Evolutionary conservation across 2,329 filamentous ascomycete genomes (phyloP), one percentile per base, ranked within the genome.

Genomic region (Penicillium sp.): DNA sequence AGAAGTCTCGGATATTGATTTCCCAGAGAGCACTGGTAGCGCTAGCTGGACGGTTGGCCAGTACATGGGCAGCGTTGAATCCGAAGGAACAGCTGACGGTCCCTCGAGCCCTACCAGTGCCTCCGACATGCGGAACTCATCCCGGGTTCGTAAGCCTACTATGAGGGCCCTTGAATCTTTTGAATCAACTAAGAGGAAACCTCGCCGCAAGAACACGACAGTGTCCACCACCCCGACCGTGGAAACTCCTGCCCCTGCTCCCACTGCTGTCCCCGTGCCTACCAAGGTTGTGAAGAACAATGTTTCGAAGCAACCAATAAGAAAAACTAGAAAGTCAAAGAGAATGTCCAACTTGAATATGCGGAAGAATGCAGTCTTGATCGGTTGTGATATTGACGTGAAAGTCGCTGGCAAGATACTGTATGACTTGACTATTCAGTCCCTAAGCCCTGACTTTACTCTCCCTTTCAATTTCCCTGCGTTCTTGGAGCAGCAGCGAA

Each of bases 111-210:
- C 67, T 41, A 53, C 59, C 43, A 54, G 61, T 49, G 39, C 62
- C 25, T 60, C 53, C 50, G 66, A 65, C 8, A 59, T 58, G 29
- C 66, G 69, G n/a, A 55, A 65, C 35, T 73, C 71, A 19, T 61
- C 55, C 17, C 69, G 71, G 6, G 41, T 66, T 31, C 68, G 69
- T 43, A 72, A 72, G 47, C 69, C 69, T 19, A 72, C 70, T 4
- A 58, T 60, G 21, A 68, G 69, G 31, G 70, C 71, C 8, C 62
- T 68, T 21, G 71, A 74, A 59, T 65, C 70, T 41, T 48, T 64
- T 15, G 49, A 60, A 23, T 64, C 42, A 19, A 19, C 17, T 6
- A 64, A 61, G 48, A 56, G 44, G 21, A 56, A 62, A n/a, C 19
- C 58, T 27, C 61, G 58, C 9, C 38, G 56, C 17, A 61, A 59